phyloP scores from a whole-genome alignment of 768 basidiomycete genomes.

The Megacollybia marginata region DNA sequence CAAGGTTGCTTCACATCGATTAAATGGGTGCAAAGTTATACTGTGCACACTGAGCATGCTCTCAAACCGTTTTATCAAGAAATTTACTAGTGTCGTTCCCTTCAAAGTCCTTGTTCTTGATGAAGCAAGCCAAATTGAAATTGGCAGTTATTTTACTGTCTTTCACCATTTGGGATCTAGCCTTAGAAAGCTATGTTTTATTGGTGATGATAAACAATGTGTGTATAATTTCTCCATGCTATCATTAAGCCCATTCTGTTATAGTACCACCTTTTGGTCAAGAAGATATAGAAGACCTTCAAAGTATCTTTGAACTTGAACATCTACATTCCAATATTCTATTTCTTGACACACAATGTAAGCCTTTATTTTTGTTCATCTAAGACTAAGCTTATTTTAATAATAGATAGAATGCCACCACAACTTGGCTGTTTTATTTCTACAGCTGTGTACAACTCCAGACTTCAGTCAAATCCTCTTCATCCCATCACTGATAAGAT shows the following conservation, averaged over 20 bases:
- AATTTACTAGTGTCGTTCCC: slow-evolving; percentile 30
- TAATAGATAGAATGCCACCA: slow-evolving; percentile 77
- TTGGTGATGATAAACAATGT: slow-evolving; percentile 60
- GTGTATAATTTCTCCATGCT: slow-evolving; percentile 2
- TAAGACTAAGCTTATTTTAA: slow-evolving; percentile 1
- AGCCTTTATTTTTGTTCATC: slow-evolving; percentile 21
- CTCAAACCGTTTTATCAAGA: slow-evolving; percentile 28
- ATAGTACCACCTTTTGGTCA: slow-evolving; percentile 78
- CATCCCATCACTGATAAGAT: slow-evolving; percentile 41
- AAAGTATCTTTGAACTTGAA: slow-evolving; percentile 72
- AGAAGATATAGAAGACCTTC: slow-evolving; percentile 53
- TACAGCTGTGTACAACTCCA: slow-evolving; percentile 49
- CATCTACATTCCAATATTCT: slow-evolving; percentile 44
- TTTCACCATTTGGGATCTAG: slow-evolving; percentile 27
- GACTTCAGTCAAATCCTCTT: slow-evolving; percentile 45
- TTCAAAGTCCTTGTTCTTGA: slow-evolving; percentile 49
- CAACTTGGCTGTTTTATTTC: slow-evolving; percentile 74
- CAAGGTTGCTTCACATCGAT: slow-evolving; percentile 8
- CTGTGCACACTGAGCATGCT: slow-evolving; percentile 79
- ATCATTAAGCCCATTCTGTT: slow-evolving; percentile 8
- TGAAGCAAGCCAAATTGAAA: slow-evolving; percentile 62
- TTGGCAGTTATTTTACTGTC: slow-evolving; percentile 18
- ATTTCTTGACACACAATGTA: slow-evolving; percentile 74
- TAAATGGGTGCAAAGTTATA: slow-evolving; percentile 46
- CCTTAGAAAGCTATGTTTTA: slow-evolving; percentile 50